Evolutionary conservation across 148 eudicot genomes (phyloP).

Genomic region (Gaultheria prostrata): DNA sequence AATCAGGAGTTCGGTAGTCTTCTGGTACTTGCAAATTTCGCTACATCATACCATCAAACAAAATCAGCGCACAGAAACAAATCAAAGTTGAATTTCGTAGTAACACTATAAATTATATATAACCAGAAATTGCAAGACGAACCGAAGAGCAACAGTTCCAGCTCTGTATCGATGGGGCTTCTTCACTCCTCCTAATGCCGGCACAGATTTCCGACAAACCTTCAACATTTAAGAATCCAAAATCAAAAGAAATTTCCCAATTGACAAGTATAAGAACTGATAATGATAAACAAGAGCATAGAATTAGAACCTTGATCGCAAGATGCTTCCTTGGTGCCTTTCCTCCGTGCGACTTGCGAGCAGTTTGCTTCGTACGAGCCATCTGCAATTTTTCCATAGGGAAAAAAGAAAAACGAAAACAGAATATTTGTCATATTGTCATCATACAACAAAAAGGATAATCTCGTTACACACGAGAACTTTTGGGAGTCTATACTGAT

Average conservation of each 20-base stretch:
- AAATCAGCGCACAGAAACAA: background rate
- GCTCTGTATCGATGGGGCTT: background rate
- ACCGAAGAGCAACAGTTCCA: constrained; percentile 16
- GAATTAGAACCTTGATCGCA: background rate
- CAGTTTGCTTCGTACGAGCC: constrained; percentile 12
- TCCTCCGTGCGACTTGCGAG: constrained; percentile 2
- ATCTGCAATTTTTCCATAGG: background rate
- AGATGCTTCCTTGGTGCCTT: background rate
- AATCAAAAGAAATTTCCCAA: background rate
- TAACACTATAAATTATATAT: no score
- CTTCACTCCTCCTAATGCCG: background rate
- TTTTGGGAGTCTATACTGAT: no score
- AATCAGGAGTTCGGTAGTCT: background rate
- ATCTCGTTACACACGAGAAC: no score
- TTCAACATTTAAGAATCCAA: background rate
- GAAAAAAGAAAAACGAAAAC: background rate
- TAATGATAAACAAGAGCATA: background rate
- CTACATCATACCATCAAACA: background rate
- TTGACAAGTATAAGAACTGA: background rate
- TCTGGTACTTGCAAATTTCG: constrained; percentile 3
- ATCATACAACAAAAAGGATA: background rate
- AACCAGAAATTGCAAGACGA: background rate
- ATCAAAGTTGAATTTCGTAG: background rate
- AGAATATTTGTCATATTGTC: background rate
- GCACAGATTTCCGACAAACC: background rate